Percentiles rank a stretch among this genome's conserved stretches.
Conservation (phyloP, 768 basidiomycete species). For the Dioszegia aurantiaca region DNA sequence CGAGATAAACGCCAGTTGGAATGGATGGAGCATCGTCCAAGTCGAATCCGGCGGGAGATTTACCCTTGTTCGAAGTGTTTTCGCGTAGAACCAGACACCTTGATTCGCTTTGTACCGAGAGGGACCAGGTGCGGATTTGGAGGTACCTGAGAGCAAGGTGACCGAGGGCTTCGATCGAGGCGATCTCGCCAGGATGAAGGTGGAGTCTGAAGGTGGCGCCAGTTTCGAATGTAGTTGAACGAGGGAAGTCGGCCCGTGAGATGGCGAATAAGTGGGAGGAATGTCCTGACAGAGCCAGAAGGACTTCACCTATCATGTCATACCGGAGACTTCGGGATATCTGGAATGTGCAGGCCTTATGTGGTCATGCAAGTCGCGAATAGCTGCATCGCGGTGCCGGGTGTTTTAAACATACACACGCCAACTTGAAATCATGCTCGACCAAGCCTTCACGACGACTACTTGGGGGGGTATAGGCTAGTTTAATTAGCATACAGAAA, state of each 20-base stretch:
- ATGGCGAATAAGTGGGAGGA: constrained; percentile 75
- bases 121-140: constrained; percentile 64
- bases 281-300: constrained; percentile 83
- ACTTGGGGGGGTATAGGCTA: too few species aligned
- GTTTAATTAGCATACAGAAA: too few species aligned
- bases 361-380: too few species aligned
- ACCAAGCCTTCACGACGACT: too few species aligned
- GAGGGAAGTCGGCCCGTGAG: constrained; percentile 47
- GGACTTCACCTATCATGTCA: constrained; percentile 76
- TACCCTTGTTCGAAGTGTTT: constrained; percentile 12
- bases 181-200: constrained; percentile 83
- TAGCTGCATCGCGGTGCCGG: too few species aligned
- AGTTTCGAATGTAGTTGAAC: constrained; percentile 53
- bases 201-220: constrained; percentile 64
- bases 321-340: too few species aligned
- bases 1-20: constrained; percentile 67
- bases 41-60: constrained; percentile 22
- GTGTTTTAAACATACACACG: too few species aligned
- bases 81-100: constrained; percentile 21
- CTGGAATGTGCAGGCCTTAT: too few species aligned
- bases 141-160: constrained; percentile 72
- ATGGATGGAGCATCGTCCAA: constrained; percentile 22
- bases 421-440: too few species aligned
- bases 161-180: constrained; percentile 76
- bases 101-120: constrained; percentile 16